Evolutionary conservation across 2,329 filamentous ascomycete species (phyloP), one percentile per base, ranked within the genome.

Genomic region (Aureobasidium sp.): DNA sequence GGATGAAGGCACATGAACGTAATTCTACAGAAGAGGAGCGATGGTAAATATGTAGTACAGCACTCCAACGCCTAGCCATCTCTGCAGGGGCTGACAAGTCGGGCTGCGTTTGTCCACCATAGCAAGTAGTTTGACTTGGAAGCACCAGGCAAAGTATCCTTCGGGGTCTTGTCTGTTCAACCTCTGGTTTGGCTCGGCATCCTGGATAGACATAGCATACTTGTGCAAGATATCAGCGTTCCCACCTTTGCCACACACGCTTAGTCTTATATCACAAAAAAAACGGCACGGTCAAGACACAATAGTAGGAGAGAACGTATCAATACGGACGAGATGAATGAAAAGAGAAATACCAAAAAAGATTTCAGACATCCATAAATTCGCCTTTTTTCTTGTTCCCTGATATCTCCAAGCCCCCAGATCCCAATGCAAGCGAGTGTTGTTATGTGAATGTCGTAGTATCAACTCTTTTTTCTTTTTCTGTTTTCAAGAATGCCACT

Each of bases 1-100:
- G 68, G 27, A 65, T 54, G n/a, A 65, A 37, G 21, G 34, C 34
- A 34, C 37, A 42, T n/a, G 51, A 27, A 21, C 25, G 36, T 13
- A 29, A 10, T 29, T 30, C 37, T 42, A 4, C 29, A 42, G 51
- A 27, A n/a, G 29, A 27, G 21, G 53, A 57, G 30, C 16, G 41
- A 57, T 45, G 37, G 9, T 30, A 32, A 5, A 32, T 2, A 5
- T 49, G 6, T 11, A 49, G 30, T 8, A 48, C n/a, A 21, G n/a
- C 32, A 10, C 32, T 34, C 9, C 32, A 37, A 37, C 13, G 34
- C 34, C 14, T 37, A 11, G 34, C 13, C 34, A 37, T 14, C 5
- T 14, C 34, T 37, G 34, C 11, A 37, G 34, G 10, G 34, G 34
- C 34, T 37, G 34, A 37, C 11, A 14, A 37, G 34, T 37, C 34